These are phyloP conservation scores for Gossypium turneri DNA, from an alignment of 345 rosid genomes.

Conservation along the genomic window DNA sequence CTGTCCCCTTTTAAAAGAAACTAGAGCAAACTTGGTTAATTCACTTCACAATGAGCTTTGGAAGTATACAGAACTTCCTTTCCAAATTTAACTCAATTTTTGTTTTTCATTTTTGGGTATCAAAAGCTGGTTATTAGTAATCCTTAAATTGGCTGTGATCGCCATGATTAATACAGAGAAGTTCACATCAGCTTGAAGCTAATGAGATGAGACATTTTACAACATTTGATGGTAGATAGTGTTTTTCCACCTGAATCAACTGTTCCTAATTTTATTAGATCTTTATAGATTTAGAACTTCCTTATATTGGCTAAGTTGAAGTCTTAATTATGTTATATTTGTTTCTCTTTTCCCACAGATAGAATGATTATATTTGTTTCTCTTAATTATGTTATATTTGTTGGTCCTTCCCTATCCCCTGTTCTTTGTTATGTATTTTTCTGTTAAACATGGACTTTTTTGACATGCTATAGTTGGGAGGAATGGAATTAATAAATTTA, in stretches of 20 bases:
- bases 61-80: background rate
- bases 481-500: too few species aligned
- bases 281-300: too few species aligned
- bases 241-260: too few species aligned
- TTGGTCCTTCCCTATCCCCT: background rate
- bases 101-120: background rate
- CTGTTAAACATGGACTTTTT: background rate
- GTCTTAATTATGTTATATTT: background rate
- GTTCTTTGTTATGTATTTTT: background rate
- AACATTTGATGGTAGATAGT: background rate
- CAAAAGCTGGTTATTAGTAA: background rate
- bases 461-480: too few species aligned
- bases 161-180: background rate
- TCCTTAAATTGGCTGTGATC: background rate
- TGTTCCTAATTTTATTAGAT: too few species aligned
- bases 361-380: too few species aligned
- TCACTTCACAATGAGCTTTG: too few species aligned
- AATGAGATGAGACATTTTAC: background rate
- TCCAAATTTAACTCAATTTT: background rate
- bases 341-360: too few species aligned
- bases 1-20: too few species aligned
- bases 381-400: too few species aligned
- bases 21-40: too few species aligned
- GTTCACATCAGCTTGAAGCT: background rate
- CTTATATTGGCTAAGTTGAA: background rate